Evolutionary conservation across 2,329 filamentous ascomycete genomes (phyloP), one percentile per base, ranked within the genome.

Genomic region (Monosporascus sp.): DNA sequence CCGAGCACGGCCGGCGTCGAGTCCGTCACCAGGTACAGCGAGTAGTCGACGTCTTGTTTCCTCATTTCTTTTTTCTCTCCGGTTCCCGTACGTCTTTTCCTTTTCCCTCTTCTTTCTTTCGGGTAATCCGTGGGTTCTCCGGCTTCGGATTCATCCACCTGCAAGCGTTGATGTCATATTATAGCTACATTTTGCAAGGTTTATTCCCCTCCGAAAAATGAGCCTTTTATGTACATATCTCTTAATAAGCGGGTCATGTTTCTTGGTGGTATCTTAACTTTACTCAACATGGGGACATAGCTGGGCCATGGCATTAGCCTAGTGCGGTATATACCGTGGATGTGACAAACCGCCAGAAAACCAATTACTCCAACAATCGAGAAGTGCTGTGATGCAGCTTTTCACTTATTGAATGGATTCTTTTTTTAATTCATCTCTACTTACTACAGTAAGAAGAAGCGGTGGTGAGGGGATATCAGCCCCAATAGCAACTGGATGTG

Each of bases 21-120:
- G 77, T 97, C 92, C 5, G 92, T 97, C 61, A 97, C 92, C 53
- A 97, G 80, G 68, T 97, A 97, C 39, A 97, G 76, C 48, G 86
- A 85, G 69, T 95, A 92, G 71, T 96, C 84, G 47, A 87, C 76
- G 20, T 72, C 65, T 66, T 70, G 57, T 54, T 74, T 62, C 51
- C 63, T 52, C 65, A 70, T 73, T 8, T 44, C 22, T 4, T 25
- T 44, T 18, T 9, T 44, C 5, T n/a, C 25, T 20, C 31, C 31
- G 4, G 31, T 14, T 34, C 11, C 31, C 18, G 1, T 42, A 42
- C 17, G 14, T 15, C 45, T 6, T 36, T 47, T 34, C 25, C 7
- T 27, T 34, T 47, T 47, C 5, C 11, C 15, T 27, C 31, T 47
- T 47, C 14, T 15, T 17, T 17, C 14, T 34, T 15, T 25, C 0